These are phyloP conservation scores for Pyrenula massariospora DNA, from an alignment of 495 filamentous ascomycete species.

Conservation along the genomic window DNA sequence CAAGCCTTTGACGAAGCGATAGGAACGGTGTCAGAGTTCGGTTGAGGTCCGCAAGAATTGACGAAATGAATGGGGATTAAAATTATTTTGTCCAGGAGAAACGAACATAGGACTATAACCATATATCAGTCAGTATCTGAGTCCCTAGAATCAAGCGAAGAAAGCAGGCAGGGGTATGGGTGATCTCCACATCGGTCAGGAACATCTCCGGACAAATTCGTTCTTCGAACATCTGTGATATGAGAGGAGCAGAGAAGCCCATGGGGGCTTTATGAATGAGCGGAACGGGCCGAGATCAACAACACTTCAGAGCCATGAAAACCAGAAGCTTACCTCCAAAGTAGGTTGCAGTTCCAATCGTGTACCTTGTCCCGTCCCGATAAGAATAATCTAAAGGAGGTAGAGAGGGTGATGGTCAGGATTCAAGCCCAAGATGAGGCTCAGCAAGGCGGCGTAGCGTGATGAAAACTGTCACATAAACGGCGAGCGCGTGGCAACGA, in stretches of 20 bases:
- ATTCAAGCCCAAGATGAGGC: not conserved
- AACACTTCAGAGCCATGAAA: not conserved
- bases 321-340: not conserved
- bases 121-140: not conserved
- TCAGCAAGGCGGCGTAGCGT: not conserved
- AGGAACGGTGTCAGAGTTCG: not conserved
- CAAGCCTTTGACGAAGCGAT: not conserved
- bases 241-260: not conserved
- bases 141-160: not conserved
- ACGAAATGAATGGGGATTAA: not conserved
- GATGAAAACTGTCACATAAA: not conserved
- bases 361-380: not conserved
- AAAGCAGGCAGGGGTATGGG: not conserved
- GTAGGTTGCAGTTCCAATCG: not conserved
- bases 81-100: not conserved
- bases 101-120: not conserved
- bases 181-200: not conserved
- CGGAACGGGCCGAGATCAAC: not conserved
- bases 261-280: not conserved
- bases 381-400: not conserved
- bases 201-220: not conserved
- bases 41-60: not conserved
- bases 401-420: not conserved
- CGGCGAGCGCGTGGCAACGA: not conserved
- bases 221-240: not conserved